phyloP scores from a whole-genome alignment of 345 rosid species.

The Populus alba region DNA sequence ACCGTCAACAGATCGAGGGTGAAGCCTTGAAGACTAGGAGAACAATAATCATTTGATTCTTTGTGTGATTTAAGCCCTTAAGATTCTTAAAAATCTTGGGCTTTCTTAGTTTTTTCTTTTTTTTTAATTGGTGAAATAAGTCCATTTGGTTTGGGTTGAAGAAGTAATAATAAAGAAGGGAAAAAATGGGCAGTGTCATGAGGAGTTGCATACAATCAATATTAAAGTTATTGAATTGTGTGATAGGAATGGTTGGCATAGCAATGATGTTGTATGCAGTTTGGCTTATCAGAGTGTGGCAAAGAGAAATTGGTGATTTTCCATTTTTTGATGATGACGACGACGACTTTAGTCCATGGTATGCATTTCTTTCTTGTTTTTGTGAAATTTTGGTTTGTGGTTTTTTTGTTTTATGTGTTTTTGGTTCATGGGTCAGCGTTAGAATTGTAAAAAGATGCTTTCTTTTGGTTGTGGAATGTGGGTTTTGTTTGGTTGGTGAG shows the following conservation, averaged over 20 bases:
- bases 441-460: not conserved
- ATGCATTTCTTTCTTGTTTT: slow-evolving; percentile 4
- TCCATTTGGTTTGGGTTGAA: not conserved
- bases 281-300: slow-evolving; percentile 81
- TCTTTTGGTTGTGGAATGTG: not conserved
- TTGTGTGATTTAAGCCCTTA: not conserved
- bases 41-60: not conserved
- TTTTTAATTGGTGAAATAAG: not conserved
- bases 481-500: not conserved
- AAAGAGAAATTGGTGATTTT: slow-evolving; percentile 47
- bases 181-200: slow-evolving; percentile 42
- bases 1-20: not conserved
- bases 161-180: not conserved
- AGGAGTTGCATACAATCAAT: slow-evolving; percentile 71
- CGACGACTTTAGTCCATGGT: slow-evolving; percentile 65
- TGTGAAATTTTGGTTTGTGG: not conserved
- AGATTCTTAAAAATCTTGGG: not conserved
- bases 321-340: slow-evolving; percentile 43
- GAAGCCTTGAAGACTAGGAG: not conserved
- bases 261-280: slow-evolving; percentile 64
- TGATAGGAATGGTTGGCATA: slow-evolving; percentile 81
- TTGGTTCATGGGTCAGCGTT: slow-evolving; percentile 7
- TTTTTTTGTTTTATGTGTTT: not conserved
- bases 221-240: slow-evolving; percentile 69
- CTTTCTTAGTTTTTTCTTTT: not conserved